These are phyloP conservation scores for Penstemon newberryi DNA, from an alignment of 257 asterid species.

Conservation along the genomic window DNA sequence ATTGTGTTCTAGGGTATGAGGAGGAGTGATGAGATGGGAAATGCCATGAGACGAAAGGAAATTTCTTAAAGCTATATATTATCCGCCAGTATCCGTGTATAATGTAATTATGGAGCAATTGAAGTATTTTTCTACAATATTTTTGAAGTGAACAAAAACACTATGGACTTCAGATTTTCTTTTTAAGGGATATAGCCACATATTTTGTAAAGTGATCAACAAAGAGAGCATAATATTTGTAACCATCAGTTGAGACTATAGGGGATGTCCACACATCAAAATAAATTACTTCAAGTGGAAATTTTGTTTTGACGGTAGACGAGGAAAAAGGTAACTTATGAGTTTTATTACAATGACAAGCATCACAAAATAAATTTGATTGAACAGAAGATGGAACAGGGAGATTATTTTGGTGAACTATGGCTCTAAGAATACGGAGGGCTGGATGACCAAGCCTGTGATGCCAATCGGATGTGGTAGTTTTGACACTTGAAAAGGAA, in stretches of 20 bases:
- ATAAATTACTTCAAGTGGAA: neutral
- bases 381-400: too few relatives aligned
- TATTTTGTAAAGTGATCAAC: neutral
- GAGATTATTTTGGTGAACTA: too few relatives aligned
- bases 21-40: neutral
- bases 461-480: too few relatives aligned
- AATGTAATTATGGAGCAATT: neutral
- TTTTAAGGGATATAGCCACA: neutral
- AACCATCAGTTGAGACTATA: neutral
- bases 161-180: neutral
- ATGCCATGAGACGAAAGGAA: neutral
- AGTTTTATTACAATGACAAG: too few relatives aligned
- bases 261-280: neutral
- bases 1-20: constrained; percentile 16
- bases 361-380: too few relatives aligned
- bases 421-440: too few relatives aligned
- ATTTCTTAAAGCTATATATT: neutral
- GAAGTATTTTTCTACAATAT: neutral
- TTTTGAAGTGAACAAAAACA: neutral
- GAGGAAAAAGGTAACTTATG: too few relatives aligned
- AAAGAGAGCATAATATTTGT: neutral
- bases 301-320: too few relatives aligned
- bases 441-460: too few relatives aligned
- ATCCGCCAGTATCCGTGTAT: neutral
- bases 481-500: too few relatives aligned